Evolutionary conservation across 345 rosid genomes (phyloP).

Genomic region (Corchorus capsularis): DNA sequence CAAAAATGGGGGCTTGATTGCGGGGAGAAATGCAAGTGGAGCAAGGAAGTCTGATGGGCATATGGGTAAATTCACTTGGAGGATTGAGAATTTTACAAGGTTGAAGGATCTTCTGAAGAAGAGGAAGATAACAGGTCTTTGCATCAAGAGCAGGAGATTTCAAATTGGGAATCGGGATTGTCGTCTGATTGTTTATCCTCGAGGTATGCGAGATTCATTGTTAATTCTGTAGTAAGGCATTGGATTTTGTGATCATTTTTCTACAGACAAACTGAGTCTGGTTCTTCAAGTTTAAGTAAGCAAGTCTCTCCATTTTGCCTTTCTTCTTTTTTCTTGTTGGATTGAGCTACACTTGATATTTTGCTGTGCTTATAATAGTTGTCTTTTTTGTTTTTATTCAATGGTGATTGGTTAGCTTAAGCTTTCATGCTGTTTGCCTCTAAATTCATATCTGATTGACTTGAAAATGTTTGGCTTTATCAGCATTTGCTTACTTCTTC

Average conservation of each 20-base stretch:
- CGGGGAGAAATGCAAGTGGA: slow-evolving; percentile 13
- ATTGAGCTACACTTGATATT: background rate
- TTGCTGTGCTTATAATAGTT: background rate
- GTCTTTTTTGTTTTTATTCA: background rate
- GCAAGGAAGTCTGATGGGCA: slow-evolving; percentile 44
- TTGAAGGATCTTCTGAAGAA: slow-evolving; percentile 94
- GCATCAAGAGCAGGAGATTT: slow-evolving; percentile 97
- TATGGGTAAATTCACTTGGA: slow-evolving; percentile 87
- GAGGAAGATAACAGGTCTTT: slow-evolving; percentile 96
- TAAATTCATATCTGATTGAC: background rate
- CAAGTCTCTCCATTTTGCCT: background rate
- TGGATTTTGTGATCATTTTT: background rate
- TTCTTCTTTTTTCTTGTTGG: background rate
- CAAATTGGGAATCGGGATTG: slow-evolving; percentile 99
- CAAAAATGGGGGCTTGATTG: slow-evolving; percentile 7
- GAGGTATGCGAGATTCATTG: slow-evolving; percentile 59
- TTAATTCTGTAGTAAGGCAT: background rate
- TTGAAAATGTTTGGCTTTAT: background rate
- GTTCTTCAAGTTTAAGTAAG: background rate
- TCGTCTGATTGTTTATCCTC: slow-evolving; percentile 97
- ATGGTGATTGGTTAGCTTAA: background rate
- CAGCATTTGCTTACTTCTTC: background rate
- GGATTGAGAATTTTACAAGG: slow-evolving; percentile 87
- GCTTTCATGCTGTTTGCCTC: background rate
- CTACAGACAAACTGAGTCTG: background rate